A percentile compares a stretch with the other conserved stretches of the same genome.
Conservation (phyloP, 2,329 filamentous ascomycete species). For the Emericellopsis atlantica region DNA sequence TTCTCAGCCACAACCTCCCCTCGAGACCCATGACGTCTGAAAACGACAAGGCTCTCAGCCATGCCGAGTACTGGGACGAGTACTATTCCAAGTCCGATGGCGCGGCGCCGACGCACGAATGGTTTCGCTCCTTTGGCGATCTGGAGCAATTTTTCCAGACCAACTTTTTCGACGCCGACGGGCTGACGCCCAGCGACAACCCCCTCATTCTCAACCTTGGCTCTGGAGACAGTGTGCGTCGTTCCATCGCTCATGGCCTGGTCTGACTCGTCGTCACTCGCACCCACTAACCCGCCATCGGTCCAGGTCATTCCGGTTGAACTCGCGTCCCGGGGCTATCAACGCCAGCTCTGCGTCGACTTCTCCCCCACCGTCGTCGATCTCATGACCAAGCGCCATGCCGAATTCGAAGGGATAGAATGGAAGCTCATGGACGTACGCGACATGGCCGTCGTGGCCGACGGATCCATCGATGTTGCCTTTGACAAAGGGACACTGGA, state of each 20-base stretch:
- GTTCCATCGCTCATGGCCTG: neutral
- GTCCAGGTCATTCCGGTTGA: constrained; percentile 36
- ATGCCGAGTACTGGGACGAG: constrained; percentile 36
- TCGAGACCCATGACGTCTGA: neutral
- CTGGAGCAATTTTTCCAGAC: constrained; percentile 32
- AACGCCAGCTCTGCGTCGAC: constrained; percentile 39
- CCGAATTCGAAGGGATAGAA: constrained; percentile 19
- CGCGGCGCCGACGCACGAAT: constrained; percentile 26
- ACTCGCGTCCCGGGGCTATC: constrained; percentile 32
- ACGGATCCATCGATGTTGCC: constrained; percentile 35
- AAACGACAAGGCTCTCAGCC: constrained; percentile 15
- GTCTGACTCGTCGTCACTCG: neutral
- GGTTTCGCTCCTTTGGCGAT: constrained; percentile 35
- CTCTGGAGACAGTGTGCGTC: constrained; percentile 41
- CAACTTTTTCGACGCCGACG: constrained; percentile 22
- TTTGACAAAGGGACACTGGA: constrained; percentile 46
- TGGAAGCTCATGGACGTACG: constrained; percentile 40
- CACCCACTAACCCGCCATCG: constrained; percentile 1
- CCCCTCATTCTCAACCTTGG: constrained; percentile 41
- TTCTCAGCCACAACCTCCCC: too few species aligned
- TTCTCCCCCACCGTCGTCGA: constrained; percentile 41
- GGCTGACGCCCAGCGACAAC: constrained; percentile 10
- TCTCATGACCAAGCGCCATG: constrained; percentile 33
- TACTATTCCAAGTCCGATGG: constrained; percentile 23
- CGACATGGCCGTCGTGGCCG: constrained; percentile 26